Conservation (phyloP, 768 basidiomycete species). For the Flagelloscypha sp. region DNA sequence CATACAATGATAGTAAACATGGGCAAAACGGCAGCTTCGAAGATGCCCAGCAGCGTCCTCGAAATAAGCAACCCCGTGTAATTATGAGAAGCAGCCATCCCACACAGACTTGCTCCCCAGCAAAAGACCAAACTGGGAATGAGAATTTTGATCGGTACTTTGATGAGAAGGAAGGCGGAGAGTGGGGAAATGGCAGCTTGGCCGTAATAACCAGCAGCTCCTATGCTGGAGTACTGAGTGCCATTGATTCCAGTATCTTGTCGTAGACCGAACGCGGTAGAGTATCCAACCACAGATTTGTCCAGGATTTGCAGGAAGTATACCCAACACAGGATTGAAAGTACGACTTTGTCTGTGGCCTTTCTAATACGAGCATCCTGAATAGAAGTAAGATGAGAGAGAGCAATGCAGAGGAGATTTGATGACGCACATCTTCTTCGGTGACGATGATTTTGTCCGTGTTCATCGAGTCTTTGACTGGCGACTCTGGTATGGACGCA, state of each 20-base stretch:
- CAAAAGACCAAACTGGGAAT: constrained; percentile 1
- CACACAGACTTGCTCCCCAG: constrained; percentile 2
- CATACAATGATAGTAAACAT: constrained; percentile 1
- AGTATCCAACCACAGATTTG: constrained; percentile 1
- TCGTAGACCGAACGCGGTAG: constrained; percentile 1
- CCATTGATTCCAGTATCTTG: background rate
- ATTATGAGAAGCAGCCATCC: constrained; percentile 1
- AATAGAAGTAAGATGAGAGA: too few species aligned
- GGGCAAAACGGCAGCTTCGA: constrained; percentile 2
- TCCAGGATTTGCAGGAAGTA: too few species aligned
- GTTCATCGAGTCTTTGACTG: too few species aligned
- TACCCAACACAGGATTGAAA: too few species aligned
- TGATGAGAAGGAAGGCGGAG: constrained; percentile 1
- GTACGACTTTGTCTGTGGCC: too few species aligned
- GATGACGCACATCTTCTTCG: too few species aligned
- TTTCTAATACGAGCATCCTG: too few species aligned
- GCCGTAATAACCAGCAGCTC: too few species aligned
- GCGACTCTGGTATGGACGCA: too few species aligned
- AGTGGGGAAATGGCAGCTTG: constrained; percentile 1
- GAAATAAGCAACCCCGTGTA: background rate
- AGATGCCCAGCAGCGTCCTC: constrained; percentile 2
- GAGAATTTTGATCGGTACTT: background rate
- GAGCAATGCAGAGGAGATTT: too few species aligned
- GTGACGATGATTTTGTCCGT: too few species aligned
- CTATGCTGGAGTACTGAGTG: too few species aligned